Conservation (phyloP, 1,139 yeast species). For the Geotrichum candidum region DNA sequence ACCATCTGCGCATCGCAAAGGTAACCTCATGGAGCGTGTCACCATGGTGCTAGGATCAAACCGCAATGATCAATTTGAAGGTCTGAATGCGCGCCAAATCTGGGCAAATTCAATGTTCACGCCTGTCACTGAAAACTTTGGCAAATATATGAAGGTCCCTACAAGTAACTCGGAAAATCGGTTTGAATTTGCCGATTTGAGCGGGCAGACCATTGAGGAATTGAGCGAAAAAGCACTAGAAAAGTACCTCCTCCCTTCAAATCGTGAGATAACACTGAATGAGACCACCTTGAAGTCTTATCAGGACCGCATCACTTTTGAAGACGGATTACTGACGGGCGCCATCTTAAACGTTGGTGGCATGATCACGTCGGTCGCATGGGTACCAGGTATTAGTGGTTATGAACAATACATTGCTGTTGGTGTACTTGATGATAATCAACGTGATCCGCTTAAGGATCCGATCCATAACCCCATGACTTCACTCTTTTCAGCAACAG, state of each 20-base stretch:
- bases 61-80: constrained; percentile 30
- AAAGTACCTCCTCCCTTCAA: constrained; percentile 5
- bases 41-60: constrained; percentile 37
- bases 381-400: constrained; percentile 31
- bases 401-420: constrained; percentile 47
- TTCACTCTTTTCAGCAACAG: constrained; percentile 21
- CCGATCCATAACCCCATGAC: constrained; percentile 20
- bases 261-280: constrained; percentile 7
- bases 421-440: constrained; percentile 47
- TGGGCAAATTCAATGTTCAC: constrained; percentile 37
- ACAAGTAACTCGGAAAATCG: neutral
- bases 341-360: constrained; percentile 28
- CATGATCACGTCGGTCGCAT: constrained; percentile 25
- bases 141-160: constrained; percentile 10
- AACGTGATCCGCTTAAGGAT: constrained; percentile 35
- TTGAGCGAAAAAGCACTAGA: neutral
- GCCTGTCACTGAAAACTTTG: constrained; percentile 20
- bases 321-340: constrained; percentile 14
- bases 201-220: neutral
- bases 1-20: constrained; percentile 27
- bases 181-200: neutral
- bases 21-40: constrained; percentile 35
- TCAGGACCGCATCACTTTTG: neutral
- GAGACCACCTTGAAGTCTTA: constrained; percentile 2
- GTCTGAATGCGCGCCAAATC: constrained; percentile 34